These are phyloP conservation scores for Papiliotrema fonsecae DNA, from an alignment of 1,284 basidiomycete species.

Conservation along the genomic window DNA sequence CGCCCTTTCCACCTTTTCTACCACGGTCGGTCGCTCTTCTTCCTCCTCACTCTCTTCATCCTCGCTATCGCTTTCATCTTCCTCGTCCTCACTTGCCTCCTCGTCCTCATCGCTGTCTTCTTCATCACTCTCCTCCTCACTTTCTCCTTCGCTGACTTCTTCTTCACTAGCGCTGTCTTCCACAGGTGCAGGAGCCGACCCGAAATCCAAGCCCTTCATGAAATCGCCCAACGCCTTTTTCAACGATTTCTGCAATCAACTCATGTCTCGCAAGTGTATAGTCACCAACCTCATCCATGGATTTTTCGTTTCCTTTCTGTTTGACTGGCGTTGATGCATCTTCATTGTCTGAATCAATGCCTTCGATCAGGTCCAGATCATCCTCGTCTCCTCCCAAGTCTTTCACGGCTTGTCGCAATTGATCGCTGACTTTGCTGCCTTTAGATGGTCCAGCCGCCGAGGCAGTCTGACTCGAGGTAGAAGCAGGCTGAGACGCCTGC, in stretches of 20 bases:
- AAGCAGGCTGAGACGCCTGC: neutral
- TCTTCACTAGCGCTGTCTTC: conserved; percentile 19
- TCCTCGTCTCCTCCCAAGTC: conserved; percentile 56
- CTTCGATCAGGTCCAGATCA: conserved; percentile 53
- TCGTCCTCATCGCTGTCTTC: conserved; percentile 31
- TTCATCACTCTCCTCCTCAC: conserved; percentile 30
- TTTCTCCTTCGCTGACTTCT: conserved; percentile 22
- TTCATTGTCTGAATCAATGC: conserved; percentile 48
- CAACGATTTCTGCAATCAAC: conserved; percentile 50
- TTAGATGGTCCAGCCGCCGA: neutral
- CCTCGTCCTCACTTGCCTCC: conserved; percentile 38
- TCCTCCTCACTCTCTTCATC: conserved; percentile 35
- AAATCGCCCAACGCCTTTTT: conserved; percentile 59
- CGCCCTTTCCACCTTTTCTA: conserved; percentile 14
- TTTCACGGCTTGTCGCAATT: conserved; percentile 47
- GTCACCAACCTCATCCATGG: conserved; percentile 8
- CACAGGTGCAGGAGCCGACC: conserved; percentile 14
- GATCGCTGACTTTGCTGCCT: conserved; percentile 24
- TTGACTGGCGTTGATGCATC: conserved; percentile 18
- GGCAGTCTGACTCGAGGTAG: neutral
- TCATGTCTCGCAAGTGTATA: neutral
- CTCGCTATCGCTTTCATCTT: conserved; percentile 30
- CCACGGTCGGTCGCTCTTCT: conserved; percentile 20
- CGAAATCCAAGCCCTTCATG: conserved; percentile 57
- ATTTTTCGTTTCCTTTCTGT: conserved; percentile 19